These are phyloP conservation scores for Pichia sp. DNA, from an alignment of 1,139 yeast species.

Conservation along the genomic window DNA sequence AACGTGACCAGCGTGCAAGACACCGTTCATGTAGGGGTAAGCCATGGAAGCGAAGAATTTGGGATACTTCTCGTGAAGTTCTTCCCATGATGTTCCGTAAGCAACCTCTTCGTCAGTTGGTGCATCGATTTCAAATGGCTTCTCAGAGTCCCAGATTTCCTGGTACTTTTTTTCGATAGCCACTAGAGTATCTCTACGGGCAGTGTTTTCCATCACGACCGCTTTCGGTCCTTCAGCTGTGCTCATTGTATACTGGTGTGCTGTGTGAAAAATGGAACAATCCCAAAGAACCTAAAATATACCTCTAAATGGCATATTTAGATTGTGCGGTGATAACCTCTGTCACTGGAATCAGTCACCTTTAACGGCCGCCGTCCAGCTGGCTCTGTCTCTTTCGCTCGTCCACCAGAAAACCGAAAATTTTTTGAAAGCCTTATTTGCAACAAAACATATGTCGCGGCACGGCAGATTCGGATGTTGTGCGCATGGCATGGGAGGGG, in stretches of 20 bases:
- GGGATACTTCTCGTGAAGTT: conserved; percentile 74
- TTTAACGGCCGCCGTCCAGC: neutral
- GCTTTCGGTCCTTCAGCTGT: conserved; percentile 23
- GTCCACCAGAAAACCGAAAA: neutral
- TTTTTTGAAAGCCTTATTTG: neutral
- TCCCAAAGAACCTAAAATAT: neutral
- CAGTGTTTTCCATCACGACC: conserved; percentile 43
- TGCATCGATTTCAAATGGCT: conserved; percentile 81
- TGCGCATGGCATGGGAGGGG: neutral
- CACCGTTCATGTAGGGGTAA: conserved; percentile 98
- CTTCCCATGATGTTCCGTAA: conserved; percentile 47
- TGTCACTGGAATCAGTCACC: neutral
- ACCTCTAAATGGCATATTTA: neutral
- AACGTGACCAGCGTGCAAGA: conserved; percentile 94
- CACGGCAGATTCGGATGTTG: conserved; percentile 1
- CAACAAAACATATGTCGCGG: neutral
- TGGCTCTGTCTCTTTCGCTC: neutral
- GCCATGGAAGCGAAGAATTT: conserved; percentile 95
- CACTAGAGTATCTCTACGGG: conserved; percentile 90
- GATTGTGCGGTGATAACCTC: too few species aligned
- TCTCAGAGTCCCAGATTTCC: conserved; percentile 79
- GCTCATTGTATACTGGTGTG: conserved; percentile 18
- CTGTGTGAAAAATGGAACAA: neutral
- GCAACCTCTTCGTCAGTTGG: conserved; percentile 68
- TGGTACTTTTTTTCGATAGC: conserved; percentile 90